phyloP scores from a whole-genome alignment of 345 rosid genomes.

The Adansonia digitata region DNA sequence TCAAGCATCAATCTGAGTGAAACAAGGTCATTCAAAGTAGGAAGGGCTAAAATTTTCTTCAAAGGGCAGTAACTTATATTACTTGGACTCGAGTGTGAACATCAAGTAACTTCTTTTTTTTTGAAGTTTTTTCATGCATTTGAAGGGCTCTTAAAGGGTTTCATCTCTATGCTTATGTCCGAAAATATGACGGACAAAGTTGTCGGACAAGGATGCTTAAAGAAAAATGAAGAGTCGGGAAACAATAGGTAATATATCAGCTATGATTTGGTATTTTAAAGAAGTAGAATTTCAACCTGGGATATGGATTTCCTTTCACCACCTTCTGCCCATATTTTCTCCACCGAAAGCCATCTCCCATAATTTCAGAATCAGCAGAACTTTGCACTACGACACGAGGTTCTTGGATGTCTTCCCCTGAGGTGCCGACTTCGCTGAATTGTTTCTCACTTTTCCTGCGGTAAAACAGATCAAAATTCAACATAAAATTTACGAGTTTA shows the following conservation, averaged over 20 bases:
- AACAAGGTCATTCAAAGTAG: background rate
- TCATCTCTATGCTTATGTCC: too few species aligned
- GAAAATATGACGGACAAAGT: too few species aligned
- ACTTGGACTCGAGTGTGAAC: too few species aligned
- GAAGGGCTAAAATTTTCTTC: background rate
- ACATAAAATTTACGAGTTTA: background rate
- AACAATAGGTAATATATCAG: too few species aligned
- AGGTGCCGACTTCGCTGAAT: constrained; percentile 43
- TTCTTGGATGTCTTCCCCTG: constrained; percentile 36
- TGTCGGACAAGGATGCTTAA: too few species aligned
- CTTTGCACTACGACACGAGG: constrained; percentile 34
- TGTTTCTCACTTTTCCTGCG: constrained; percentile 59
- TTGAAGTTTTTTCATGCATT: too few species aligned
- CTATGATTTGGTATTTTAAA: too few species aligned
- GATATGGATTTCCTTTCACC: constrained; percentile 94
- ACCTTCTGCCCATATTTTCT: constrained; percentile 97
- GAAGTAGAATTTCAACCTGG: constrained; percentile 43
- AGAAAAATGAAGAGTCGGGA: too few species aligned
- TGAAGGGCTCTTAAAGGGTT: too few species aligned
- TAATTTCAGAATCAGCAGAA: constrained; percentile 63
- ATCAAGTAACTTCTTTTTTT: too few species aligned
- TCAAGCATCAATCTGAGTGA: background rate
- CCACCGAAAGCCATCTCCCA: constrained; percentile 96
- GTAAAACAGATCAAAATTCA: background rate
- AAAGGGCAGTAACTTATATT: too few species aligned